phyloP scores from a whole-genome alignment of 2,329 filamentous ascomycete species.

The Hymenoscyphus repandus region DNA sequence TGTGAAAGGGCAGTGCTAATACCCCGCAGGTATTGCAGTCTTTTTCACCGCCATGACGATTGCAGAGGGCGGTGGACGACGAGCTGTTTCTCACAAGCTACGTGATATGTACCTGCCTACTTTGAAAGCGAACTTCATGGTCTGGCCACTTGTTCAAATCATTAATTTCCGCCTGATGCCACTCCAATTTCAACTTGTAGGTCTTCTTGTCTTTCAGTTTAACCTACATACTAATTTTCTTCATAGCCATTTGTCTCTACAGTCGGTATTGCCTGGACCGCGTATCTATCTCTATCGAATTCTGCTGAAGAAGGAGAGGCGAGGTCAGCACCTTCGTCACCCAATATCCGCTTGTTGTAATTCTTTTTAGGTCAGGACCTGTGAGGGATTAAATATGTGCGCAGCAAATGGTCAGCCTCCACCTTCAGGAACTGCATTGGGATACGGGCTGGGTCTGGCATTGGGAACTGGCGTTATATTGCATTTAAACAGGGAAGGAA shows the following conservation, averaged over 20 bases:
- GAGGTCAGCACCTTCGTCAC: constrained; percentile 30
- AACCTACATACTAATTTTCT: constrained; percentile 8
- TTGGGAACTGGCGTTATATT: constrained; percentile 1
- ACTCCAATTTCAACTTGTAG: constrained; percentile 91
- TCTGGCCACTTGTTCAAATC: constrained; percentile 95
- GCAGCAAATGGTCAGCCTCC: not conserved
- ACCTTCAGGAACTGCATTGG: not conserved
- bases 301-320: constrained; percentile 55
- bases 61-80: constrained; percentile 81
- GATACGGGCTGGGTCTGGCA: not conserved
- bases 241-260: constrained; percentile 88
- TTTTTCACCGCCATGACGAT: constrained; percentile 98
- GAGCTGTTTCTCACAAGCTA: constrained; percentile 78
- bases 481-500: not conserved
- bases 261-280: constrained; percentile 94
- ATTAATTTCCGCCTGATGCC: constrained; percentile 96
- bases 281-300: constrained; percentile 90
- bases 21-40: constrained; percentile 57
- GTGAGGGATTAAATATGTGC: not conserved
- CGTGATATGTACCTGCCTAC: constrained; percentile 91
- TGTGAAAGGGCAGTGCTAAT: not conserved
- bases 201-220: constrained; percentile 34
- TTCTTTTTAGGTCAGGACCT: constrained; percentile 18
- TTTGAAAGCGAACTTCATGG: constrained; percentile 88
- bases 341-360: constrained; percentile 30